A percentile compares a stretch with the other conserved stretches of the same genome.
These are phyloP conservation scores for Leccinum incarnatum DNA, from an alignment of 768 basidiomycete genomes.

Conservation along the genomic window DNA sequence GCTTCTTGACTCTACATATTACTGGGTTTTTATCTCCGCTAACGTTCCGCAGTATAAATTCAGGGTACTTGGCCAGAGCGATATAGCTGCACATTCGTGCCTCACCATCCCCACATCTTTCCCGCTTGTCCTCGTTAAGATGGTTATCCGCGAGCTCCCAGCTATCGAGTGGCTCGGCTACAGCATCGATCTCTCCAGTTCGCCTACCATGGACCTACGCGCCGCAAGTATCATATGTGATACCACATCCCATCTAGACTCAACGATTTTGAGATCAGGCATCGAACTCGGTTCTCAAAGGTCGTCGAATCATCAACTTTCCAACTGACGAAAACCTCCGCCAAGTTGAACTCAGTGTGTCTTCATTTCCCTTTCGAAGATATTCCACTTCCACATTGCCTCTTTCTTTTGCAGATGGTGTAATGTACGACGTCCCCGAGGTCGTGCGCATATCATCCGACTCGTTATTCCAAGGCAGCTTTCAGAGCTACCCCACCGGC, in stretches of 20 bases:
- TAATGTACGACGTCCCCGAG: background rate
- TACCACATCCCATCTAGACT: background rate
- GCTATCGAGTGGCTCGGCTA: slow-evolving; percentile 11
- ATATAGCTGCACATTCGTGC: background rate
- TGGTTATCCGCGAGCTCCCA: slow-evolving; percentile 7
- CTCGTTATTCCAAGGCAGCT: background rate
- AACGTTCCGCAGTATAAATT: background rate
- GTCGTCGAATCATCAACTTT: slow-evolving; percentile 4
- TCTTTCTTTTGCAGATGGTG: background rate
- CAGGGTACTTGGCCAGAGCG: background rate
- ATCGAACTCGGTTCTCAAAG: background rate
- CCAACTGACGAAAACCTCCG: background rate
- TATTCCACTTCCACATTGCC: background rate
- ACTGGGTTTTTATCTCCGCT: background rate
- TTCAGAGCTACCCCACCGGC: slow-evolving; percentile 1
- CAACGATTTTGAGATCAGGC: background rate
- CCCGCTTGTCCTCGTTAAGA: background rate
- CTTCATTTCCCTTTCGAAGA: background rate
- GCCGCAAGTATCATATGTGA: slow-evolving; percentile 2
- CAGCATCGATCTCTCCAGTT: slow-evolving; percentile 10
- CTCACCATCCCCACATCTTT: background rate
- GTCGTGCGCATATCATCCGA: background rate
- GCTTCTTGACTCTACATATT: background rate
- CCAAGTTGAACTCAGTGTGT: background rate
- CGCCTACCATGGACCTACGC: slow-evolving; percentile 8